phyloP scores from a whole-genome alignment of 257 asterid species.

The Anisodus acutangulus region DNA sequence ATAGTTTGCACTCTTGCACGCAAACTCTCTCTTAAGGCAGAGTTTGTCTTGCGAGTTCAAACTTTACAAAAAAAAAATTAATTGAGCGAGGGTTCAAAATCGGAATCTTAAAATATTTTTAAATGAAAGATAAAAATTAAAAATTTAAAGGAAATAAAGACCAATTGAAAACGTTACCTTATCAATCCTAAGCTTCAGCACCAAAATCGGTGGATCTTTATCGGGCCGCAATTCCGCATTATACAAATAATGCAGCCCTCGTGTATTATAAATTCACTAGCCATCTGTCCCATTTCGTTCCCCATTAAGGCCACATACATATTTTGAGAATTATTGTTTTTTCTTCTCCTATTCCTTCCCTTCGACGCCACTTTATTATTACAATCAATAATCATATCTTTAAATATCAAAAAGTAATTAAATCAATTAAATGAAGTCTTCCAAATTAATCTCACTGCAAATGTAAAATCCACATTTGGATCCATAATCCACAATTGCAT shows the following conservation, averaged over 20 bases:
- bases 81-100: too few relatives aligned
- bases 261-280: background rate
- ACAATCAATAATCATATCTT: background rate
- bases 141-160: too few relatives aligned
- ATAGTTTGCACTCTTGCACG: too few relatives aligned
- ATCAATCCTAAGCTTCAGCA: too few relatives aligned
- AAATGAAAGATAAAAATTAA: too few relatives aligned
- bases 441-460: background rate
- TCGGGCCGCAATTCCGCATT: background rate
- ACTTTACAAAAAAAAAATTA: too few relatives aligned
- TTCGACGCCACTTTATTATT: background rate
- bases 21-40: too few relatives aligned
- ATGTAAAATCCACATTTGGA: background rate
- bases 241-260: background rate
- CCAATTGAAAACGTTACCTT: too few relatives aligned
- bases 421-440: background rate
- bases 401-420: background rate
- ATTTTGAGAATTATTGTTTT: background rate
- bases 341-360: background rate
- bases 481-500: background rate
- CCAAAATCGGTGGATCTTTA: too few relatives aligned
- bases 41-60: too few relatives aligned
- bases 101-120: too few relatives aligned
- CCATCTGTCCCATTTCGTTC: background rate
- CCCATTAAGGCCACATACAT: background rate